Evolutionary conservation across 805 yeast genomes (phyloP).

Genomic region (Peterozyma xylosa): DNA sequence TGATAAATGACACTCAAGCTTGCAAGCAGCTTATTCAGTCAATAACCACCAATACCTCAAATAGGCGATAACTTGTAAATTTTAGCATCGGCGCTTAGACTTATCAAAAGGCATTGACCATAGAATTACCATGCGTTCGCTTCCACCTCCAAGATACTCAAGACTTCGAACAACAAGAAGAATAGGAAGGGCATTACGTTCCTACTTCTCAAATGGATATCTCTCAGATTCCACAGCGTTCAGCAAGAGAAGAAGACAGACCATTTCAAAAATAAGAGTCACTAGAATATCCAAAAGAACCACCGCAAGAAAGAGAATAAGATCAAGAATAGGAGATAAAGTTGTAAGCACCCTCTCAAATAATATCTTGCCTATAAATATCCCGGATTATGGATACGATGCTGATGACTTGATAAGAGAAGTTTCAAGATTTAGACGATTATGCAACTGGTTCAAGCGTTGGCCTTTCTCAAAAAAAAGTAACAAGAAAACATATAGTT

Average conservation of each 20-base stretch:
- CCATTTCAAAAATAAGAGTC: slow-evolving; percentile 21
- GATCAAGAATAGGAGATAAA: background rate
- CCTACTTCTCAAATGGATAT: slow-evolving; percentile 24
- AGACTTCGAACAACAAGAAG: slow-evolving; percentile 22
- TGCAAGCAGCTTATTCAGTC: no score
- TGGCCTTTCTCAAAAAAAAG: background rate
- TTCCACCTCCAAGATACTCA: slow-evolving; percentile 29
- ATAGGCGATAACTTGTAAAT: no score
- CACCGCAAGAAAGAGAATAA: slow-evolving; percentile 6
- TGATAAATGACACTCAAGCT: no score
- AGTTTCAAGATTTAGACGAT: background rate
- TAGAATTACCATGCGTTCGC: slow-evolving; percentile 20
- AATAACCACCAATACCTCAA: no score
- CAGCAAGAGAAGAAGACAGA: slow-evolving; percentile 5
- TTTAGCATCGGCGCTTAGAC: no score
- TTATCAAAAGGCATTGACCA: no score
- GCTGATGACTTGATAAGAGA: background rate
- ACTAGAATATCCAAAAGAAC: slow-evolving; percentile 18
- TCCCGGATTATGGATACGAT: background rate
- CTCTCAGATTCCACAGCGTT: slow-evolving; percentile 25
- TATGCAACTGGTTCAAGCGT: slow-evolving; percentile 2
- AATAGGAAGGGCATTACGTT: slow-evolving; percentile 22
- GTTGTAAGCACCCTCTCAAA: slow-evolving; percentile 1
- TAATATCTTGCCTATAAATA: background rate
- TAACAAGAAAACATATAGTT: no score